Conservation (phyloP, 2,329 filamentous ascomycete genomes). For the Cryphonectria parasitica region DNA sequence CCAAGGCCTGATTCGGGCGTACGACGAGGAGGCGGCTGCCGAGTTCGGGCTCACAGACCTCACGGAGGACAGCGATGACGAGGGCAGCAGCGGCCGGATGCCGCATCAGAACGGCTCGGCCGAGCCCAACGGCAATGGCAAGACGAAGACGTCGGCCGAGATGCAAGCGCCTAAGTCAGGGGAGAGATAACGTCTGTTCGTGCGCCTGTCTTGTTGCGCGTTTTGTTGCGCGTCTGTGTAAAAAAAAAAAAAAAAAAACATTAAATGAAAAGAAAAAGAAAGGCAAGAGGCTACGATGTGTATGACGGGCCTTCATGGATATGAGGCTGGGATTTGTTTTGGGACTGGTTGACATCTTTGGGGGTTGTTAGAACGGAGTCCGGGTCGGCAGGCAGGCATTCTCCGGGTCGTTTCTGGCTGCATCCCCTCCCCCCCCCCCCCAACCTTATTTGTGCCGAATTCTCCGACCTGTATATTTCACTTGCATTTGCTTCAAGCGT, state of each 20-base stretch:
- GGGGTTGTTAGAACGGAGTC: slow-evolving; percentile 6
- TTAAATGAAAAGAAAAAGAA: neutral
- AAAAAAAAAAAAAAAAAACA: too few species aligned
- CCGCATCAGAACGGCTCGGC: slow-evolving; percentile 43
- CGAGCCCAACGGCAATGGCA: slow-evolving; percentile 42
- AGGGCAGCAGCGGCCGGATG: slow-evolving; percentile 46
- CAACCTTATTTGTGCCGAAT: too few species aligned
- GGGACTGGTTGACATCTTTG: slow-evolving; percentile 14
- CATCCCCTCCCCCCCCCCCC: too few species aligned
- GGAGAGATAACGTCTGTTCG: slow-evolving; percentile 36
- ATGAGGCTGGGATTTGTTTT: slow-evolving; percentile 5
- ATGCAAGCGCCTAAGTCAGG: slow-evolving; percentile 52
- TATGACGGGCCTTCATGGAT: slow-evolving; percentile 22
- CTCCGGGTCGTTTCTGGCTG: neutral
- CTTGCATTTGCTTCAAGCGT: neutral
- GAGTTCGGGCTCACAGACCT: slow-evolving; percentile 80
- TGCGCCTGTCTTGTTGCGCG: slow-evolving; percentile 4
- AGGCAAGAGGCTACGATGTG: slow-evolving; percentile 19
- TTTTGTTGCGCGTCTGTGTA: slow-evolving; percentile 20
- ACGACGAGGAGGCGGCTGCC: slow-evolving; percentile 79
- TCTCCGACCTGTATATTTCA: slow-evolving; percentile 25
- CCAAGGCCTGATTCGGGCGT: slow-evolving; percentile 78
- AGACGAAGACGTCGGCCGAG: slow-evolving; percentile 49
- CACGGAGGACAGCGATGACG: slow-evolving; percentile 75
- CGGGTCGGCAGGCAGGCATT: neutral